A percentile compares a stretch with the other conserved stretches of the same genome.
Evolutionary conservation across 768 basidiomycete genomes (phyloP).

Genomic region (Cystoderma amianthinum): DNA sequence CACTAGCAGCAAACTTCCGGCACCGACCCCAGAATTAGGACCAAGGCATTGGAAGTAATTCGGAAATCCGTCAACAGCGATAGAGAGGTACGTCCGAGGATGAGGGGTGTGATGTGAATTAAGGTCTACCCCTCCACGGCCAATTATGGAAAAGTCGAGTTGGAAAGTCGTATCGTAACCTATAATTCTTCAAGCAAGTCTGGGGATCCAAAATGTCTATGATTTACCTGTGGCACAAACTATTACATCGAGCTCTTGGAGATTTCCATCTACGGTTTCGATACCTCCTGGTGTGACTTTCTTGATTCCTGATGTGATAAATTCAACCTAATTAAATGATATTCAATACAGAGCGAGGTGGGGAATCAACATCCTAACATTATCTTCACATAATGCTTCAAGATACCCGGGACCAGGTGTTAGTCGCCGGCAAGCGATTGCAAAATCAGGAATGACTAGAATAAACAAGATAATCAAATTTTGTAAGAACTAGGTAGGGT

Average conservation of each 20-base stretch:
- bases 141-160: conserved; percentile 44
- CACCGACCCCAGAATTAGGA: conserved; percentile 49
- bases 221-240: conserved; percentile 53
- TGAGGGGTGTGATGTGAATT: conserved; percentile 48
- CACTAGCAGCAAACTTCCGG: conserved; percentile 47
- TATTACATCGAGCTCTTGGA: conserved; percentile 50
- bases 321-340: conserved; percentile 34
- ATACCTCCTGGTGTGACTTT: conserved; percentile 48
- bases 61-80: conserved; percentile 61
- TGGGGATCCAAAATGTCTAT: not conserved
- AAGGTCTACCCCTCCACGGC: conserved; percentile 44
- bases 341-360: not conserved
- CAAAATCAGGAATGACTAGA: conserved; percentile 53
- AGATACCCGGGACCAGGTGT: conserved; percentile 67
- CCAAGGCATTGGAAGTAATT: conserved; percentile 57
- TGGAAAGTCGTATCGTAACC: conserved; percentile 48
- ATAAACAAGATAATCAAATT: not conserved
- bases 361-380: conserved; percentile 26
- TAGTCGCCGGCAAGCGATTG: conserved; percentile 53
- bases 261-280: conserved; percentile 46
- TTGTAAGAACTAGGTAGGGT: not conserved
- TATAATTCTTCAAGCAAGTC: conserved; percentile 11
- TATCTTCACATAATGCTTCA: conserved; percentile 56
- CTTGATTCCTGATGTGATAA: conserved; percentile 42
- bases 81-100: conserved; percentile 50